Conservation (phyloP, 805 yeast genomes). For the Yamadazyma paraphyllophila region DNA sequence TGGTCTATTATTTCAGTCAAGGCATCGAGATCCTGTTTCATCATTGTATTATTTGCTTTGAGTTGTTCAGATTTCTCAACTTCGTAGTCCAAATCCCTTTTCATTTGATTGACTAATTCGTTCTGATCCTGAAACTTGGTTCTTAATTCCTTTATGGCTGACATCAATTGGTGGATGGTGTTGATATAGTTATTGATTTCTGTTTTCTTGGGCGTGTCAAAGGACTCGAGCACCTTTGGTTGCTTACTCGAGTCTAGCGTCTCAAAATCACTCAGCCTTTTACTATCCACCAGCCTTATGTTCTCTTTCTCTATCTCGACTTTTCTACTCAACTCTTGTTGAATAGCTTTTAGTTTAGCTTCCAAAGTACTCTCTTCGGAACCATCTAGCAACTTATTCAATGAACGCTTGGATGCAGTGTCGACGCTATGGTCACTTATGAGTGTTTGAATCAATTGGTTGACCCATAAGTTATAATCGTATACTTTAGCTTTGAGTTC, state of each 20-base stretch:
- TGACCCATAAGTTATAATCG: constrained; percentile 15
- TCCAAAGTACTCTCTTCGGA: constrained; percentile 18
- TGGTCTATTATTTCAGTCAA: constrained; percentile 4
- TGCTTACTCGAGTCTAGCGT: too few species aligned
- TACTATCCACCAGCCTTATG: neutral
- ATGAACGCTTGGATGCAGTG: constrained; percentile 15
- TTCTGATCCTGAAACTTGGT: constrained; percentile 21
- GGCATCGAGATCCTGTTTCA: constrained; percentile 11
- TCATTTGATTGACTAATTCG: constrained; percentile 18
- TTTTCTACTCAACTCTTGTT: constrained; percentile 19
- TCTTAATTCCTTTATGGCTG: constrained; percentile 23
- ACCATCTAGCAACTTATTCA: constrained; percentile 16
- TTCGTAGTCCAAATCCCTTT: constrained; percentile 21
- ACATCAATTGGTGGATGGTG: constrained; percentile 20
- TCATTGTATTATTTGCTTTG: constrained; percentile 17
- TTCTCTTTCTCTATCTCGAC: constrained; percentile 6
- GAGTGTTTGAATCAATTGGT: constrained; percentile 20
- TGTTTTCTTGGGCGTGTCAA: neutral
- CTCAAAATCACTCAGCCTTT: neutral
- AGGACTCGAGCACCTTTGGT: constrained; percentile 1
- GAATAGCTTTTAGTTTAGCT: constrained; percentile 22
- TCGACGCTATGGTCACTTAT: constrained; percentile 20
- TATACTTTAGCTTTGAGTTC: constrained; percentile 14
- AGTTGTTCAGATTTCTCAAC: constrained; percentile 21
- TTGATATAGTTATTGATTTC: constrained; percentile 13